A percentile compares a stretch with the other conserved stretches of the same genome.
phyloP scores from a whole-genome alignment of 176 grass and related monocot genomes.

The Aegilops longissima region DNA sequence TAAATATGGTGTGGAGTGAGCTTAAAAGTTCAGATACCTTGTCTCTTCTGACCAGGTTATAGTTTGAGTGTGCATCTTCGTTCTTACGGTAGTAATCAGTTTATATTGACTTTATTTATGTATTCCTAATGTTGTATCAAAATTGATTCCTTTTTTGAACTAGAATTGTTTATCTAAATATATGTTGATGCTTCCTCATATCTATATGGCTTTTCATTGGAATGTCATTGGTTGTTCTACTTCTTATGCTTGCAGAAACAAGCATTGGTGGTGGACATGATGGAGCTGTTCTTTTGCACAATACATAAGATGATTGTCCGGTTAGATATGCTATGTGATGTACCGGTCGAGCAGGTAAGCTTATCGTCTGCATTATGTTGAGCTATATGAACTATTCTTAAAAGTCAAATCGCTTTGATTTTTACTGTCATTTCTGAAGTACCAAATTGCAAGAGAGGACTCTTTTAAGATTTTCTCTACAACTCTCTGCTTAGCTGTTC shows the following conservation, averaged over 20 bases:
- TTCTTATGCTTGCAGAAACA: background rate
- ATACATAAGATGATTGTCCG: background rate
- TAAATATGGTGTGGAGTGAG: no score
- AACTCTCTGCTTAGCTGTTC: background rate
- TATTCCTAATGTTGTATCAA: no score
- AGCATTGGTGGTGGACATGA: background rate
- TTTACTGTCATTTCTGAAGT: background rate
- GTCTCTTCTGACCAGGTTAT: no score
- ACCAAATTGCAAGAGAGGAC: background rate
- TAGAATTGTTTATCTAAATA: no score
- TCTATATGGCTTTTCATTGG: background rate
- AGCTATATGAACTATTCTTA: background rate
- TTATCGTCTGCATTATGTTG: background rate
- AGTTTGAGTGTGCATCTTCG: background rate
- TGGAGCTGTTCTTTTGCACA: background rate
- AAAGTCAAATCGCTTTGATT: background rate
- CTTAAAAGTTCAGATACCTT: no score
- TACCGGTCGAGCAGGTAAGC: background rate
- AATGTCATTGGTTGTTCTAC: background rate
- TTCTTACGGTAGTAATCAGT: background rate
- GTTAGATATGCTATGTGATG: background rate
- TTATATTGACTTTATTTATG: background rate
- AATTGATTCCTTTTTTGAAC: no score
- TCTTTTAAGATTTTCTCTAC: background rate
- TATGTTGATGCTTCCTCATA: background rate